A percentile compares a stretch with the other conserved stretches of the same genome.
Evolutionary conservation across 805 yeast genomes (phyloP).

Genomic region (Sugiyamaella floridensis): DNA sequence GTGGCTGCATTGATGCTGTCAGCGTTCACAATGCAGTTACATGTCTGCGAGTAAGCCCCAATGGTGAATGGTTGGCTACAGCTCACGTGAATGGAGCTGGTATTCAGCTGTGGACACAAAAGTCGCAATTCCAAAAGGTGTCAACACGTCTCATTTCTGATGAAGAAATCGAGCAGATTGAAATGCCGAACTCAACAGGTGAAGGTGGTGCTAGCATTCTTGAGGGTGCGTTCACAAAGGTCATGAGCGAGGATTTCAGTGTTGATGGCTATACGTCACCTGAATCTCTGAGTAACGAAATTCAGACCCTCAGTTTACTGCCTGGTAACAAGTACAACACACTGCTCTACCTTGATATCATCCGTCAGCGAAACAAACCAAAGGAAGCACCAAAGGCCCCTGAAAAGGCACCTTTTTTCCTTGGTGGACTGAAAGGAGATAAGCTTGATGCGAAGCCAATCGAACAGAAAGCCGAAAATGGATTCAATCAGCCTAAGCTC

Average conservation of each 20-base stretch:
- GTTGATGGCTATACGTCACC: slow-evolving; percentile 35
- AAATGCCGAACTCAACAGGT: slow-evolving; percentile 72
- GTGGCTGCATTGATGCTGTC: slow-evolving; percentile 93
- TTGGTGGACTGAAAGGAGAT: slow-evolving; percentile 55
- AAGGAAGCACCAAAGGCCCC: slow-evolving; percentile 82
- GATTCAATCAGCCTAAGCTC: slow-evolving; percentile 7
- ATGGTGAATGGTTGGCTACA: slow-evolving; percentile 87
- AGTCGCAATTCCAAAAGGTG: slow-evolving; percentile 73
- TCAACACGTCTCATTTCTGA: slow-evolving; percentile 66
- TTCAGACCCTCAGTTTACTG: slow-evolving; percentile 68
- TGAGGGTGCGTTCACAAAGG: slow-evolving; percentile 66
- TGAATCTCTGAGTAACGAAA: slow-evolving; percentile 52
- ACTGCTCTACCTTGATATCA: slow-evolving; percentile 71
- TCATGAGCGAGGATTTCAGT: slow-evolving; percentile 18
- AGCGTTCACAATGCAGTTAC: slow-evolving; percentile 74
- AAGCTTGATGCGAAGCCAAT: slow-evolving; percentile 21
- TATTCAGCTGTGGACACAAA: slow-evolving; percentile 84
- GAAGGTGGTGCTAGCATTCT: slow-evolving; percentile 64
- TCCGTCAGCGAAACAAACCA: slow-evolving; percentile 83
- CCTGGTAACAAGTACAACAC: slow-evolving; percentile 78
- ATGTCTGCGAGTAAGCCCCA: slow-evolving; percentile 68
- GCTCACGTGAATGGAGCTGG: slow-evolving; percentile 89
- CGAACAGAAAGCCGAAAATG: slow-evolving; percentile 20
- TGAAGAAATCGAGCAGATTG: slow-evolving; percentile 44
- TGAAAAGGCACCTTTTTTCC: slow-evolving; percentile 73